phyloP scores from a whole-genome alignment of 495 filamentous ascomycete species.

The Podospora australis region DNA sequence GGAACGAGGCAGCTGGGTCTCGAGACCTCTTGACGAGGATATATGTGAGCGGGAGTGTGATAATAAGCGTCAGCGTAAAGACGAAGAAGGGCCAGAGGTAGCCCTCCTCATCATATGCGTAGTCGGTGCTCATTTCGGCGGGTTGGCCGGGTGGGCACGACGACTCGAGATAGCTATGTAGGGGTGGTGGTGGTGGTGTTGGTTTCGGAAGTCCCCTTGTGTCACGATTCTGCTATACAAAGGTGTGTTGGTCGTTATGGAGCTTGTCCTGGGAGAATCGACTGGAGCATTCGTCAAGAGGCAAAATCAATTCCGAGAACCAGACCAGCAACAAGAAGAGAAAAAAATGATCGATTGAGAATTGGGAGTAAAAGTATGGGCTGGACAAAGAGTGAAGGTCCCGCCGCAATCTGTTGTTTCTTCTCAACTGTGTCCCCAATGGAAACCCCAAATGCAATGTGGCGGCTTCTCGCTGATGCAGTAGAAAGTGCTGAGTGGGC shows the following conservation, averaged over 20 bases:
- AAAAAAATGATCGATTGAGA: not conserved
- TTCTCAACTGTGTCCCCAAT: not conserved
- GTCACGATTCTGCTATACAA: not conserved
- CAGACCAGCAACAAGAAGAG: too few relatives aligned
- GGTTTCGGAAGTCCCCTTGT: not conserved
- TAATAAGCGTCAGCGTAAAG: constrained; percentile 76
- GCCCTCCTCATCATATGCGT: constrained; percentile 95
- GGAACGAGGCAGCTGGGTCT: constrained; percentile 50
- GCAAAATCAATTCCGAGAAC: too few relatives aligned
- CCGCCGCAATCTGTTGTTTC: too few relatives aligned
- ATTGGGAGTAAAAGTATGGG: not conserved
- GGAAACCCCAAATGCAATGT: constrained; percentile 20
- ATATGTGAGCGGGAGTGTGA: constrained; percentile 89
- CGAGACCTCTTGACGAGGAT: constrained; percentile 71
- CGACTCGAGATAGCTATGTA: too few relatives aligned
- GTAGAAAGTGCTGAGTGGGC: not conserved
- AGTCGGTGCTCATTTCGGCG: constrained; percentile 83
- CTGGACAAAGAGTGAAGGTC: constrained; percentile 2
- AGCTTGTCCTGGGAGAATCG: not conserved
- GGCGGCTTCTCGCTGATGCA: constrained; percentile 27
- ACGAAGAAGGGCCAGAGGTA: constrained; percentile 99
- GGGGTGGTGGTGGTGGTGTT: too few relatives aligned
- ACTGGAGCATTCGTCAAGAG: too few relatives aligned
- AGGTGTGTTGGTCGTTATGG: not conserved
- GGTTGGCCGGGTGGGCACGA: constrained; percentile 6